Conservation (phyloP, 352 stramenopile species). For the Elongisporangium undulatum region DNA sequence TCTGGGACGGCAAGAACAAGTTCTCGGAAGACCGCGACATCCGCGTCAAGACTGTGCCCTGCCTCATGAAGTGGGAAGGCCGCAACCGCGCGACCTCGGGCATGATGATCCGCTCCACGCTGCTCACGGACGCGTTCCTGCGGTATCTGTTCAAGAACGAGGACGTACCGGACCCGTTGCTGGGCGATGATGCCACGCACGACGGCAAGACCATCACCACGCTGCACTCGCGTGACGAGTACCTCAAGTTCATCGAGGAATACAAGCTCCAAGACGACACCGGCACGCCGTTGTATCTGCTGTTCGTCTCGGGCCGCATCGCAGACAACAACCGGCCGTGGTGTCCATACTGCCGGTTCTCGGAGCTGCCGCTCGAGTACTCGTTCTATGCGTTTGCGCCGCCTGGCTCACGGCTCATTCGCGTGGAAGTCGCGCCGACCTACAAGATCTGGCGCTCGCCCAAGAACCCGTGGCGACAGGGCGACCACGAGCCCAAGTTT, state of each 20-base stretch:
- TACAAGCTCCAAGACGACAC: conserved; percentile 31
- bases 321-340: conserved; percentile 65
- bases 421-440: conserved; percentile 55
- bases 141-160: conserved; percentile 43
- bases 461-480: conserved; percentile 22
- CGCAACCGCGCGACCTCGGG: conserved; percentile 22
- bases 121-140: conserved; percentile 38
- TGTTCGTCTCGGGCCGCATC: conserved; percentile 70
- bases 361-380: conserved; percentile 67
- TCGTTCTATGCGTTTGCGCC: conserved; percentile 69
- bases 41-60: conserved; percentile 32
- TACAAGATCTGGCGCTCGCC: conserved; percentile 73
- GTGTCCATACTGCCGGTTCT: conserved; percentile 81
- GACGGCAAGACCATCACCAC: conserved; percentile 30
- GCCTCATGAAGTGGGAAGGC: conserved; percentile 37
- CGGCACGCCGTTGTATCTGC: conserved; percentile 40
- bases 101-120: conserved; percentile 26
- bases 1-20: conserved; percentile 40
- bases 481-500: conserved; percentile 42
- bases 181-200: conserved; percentile 10
- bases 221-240: conserved; percentile 26
- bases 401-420: conserved; percentile 43
- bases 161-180: conserved; percentile 20
- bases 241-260: conserved; percentile 21
- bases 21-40: conserved; percentile 39